A percentile compares a stretch with the other conserved stretches of the same genome.
Conservation (phyloP, 768 basidiomycete species). For the Leccinum subgranulosum region DNA sequence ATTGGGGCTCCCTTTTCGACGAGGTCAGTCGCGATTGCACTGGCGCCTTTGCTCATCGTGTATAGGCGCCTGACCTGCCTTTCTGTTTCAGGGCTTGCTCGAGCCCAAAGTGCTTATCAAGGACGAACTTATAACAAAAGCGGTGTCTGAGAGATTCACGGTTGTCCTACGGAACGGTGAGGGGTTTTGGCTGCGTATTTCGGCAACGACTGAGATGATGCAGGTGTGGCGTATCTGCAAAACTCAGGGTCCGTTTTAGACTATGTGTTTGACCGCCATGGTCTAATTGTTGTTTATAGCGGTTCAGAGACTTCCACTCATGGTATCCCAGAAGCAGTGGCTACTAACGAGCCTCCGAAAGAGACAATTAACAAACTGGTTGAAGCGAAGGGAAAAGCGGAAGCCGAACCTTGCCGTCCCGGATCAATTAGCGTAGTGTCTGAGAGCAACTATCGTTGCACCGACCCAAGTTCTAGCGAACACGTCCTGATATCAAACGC, state of each 20-base stretch:
- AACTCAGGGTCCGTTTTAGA: conserved; percentile 11
- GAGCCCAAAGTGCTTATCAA: conserved; percentile 10
- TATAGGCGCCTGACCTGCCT: background rate
- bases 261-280: background rate
- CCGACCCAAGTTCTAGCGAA: conserved; percentile 1
- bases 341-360: background rate
- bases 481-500: background rate
- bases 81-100: conserved; percentile 6
- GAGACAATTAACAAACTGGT: background rate
- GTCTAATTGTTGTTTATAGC: conserved; percentile 1
- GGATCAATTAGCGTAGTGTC: conserved; percentile 23
- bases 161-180: conserved; percentile 9
- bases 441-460: conserved; percentile 21
- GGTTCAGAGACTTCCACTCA: background rate
- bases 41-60: background rate
- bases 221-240: conserved; percentile 21
- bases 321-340: background rate
- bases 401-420: background rate
- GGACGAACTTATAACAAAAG: conserved; percentile 7
- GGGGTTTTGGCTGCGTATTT: background rate
- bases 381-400: background rate
- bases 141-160: conserved; percentile 12
- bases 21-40: conserved; percentile 4
- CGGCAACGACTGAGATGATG: background rate
- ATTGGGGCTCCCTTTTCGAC: conserved; percentile 20